Evolutionary conservation across 2,329 filamentous ascomycete species (phyloP).

Genomic region (Sclerotinia trifoliorum): DNA sequence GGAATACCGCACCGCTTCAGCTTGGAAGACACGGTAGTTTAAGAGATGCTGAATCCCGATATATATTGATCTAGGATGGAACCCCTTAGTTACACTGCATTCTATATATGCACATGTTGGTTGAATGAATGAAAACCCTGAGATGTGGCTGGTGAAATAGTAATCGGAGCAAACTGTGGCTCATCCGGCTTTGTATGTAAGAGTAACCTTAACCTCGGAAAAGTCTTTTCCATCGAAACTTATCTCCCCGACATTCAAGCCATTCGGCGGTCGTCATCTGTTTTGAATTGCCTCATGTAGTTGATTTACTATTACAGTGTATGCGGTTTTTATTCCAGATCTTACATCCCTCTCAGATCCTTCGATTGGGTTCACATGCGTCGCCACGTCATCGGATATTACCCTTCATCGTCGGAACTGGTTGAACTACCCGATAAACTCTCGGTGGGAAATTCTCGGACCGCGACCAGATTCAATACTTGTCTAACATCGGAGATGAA

Average conservation of each 20-base stretch:
- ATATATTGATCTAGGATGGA: background rate
- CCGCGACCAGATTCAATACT: background rate
- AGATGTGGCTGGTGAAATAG: background rate
- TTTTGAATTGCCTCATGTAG: background rate
- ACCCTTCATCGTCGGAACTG: conserved; percentile 8
- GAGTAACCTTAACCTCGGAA: background rate
- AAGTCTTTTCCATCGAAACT: background rate
- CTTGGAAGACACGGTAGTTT: background rate
- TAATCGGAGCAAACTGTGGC: too few species aligned
- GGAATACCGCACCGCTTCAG: too few species aligned
- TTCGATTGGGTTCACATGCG: background rate
- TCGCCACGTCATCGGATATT: conserved; percentile 7
- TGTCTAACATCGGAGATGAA: background rate
- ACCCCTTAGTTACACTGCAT: background rate
- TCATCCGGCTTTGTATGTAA: too few species aligned
- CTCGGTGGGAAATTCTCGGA: background rate
- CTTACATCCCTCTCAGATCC: background rate
- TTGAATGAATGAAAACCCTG: background rate
- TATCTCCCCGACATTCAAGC: conserved; percentile 9
- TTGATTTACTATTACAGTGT: background rate
- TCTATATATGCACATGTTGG: too few species aligned
- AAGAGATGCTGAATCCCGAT: background rate
- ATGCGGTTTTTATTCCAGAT: background rate
- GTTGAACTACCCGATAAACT: too few species aligned
- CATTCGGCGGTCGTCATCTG: background rate